Conservation (phyloP, 2,329 filamentous ascomycete genomes). For the Botrytis sinoallii region DNA sequence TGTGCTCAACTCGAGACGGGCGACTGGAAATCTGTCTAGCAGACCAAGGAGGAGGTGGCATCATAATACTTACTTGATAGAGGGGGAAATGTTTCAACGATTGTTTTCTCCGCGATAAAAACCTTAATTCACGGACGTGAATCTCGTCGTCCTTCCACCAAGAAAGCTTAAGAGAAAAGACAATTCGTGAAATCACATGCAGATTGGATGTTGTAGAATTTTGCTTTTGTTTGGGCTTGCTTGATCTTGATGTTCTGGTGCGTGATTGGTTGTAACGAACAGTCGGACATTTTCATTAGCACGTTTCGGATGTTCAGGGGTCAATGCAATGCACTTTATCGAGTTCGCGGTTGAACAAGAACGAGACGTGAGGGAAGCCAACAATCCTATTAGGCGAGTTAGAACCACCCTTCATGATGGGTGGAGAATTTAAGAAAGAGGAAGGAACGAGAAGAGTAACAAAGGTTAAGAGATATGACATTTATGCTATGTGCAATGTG, state of each 20-base stretch:
- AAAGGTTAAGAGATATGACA: background rate
- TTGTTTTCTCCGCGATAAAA: background rate
- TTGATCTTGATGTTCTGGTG: background rate
- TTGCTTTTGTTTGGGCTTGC: background rate
- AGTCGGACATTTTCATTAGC: background rate
- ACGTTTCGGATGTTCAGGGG: conserved; percentile 2
- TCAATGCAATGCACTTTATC: background rate
- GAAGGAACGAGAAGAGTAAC: background rate
- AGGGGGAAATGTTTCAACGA: background rate
- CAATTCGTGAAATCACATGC: background rate
- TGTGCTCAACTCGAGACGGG: background rate
- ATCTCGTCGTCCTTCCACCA: background rate
- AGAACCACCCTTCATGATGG: background rate
- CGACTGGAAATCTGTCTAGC: background rate
- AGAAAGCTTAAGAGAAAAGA: background rate
- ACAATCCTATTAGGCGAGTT: background rate
- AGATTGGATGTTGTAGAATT: background rate
- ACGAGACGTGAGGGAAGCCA: background rate
- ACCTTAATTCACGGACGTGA: background rate
- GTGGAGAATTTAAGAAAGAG: background rate
- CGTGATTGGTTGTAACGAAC: background rate
- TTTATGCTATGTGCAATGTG: background rate
- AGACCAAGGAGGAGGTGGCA: background rate
- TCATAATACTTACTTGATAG: background rate
- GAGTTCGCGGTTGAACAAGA: background rate